These are phyloP conservation scores for Yarrowia osloensis DNA, from an alignment of 805 yeast species.

Conservation along the genomic window DNA sequence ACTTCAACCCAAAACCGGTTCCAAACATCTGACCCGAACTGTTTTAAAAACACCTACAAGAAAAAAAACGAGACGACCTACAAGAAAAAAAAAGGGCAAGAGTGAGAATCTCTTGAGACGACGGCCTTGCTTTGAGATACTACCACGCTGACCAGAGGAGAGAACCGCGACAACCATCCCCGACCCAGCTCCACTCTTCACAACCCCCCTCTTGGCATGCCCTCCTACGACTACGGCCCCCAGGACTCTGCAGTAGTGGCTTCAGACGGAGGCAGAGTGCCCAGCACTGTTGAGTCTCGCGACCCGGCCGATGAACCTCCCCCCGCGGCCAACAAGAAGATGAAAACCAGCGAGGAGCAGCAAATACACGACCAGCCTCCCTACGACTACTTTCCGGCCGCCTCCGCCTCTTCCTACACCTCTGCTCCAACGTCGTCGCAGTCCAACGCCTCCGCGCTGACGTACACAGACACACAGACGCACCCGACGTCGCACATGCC, in stretches of 20 bases:
- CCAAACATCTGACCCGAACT: constrained; percentile 11
- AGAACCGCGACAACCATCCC: neutral
- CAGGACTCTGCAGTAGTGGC: too few species aligned
- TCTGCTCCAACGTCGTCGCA: constrained; percentile 5
- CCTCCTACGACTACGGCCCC: neutral
- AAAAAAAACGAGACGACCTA: too few species aligned
- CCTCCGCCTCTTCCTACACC: neutral
- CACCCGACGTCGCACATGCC: constrained; percentile 8
- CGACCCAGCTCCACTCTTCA: neutral
- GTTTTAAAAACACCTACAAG: neutral
- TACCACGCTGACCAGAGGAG: too few species aligned
- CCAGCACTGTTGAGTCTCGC: too few species aligned
- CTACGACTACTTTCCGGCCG: neutral
- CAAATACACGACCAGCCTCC: neutral
- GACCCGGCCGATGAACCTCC: neutral
- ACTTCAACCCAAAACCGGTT: neutral
- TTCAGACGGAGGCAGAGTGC: too few species aligned
- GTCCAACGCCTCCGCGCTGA: constrained; percentile 1
- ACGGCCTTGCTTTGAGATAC: neutral
- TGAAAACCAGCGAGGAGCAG: neutral
- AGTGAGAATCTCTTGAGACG: neutral
- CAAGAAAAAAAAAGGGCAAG: neutral
- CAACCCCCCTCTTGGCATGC: neutral
- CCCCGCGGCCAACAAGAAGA: neutral
- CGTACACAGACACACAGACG: constrained; percentile 13